Evolutionary conservation across 495 filamentous ascomycete genomes (phyloP).

Genomic region (Darksidea phi): DNA sequence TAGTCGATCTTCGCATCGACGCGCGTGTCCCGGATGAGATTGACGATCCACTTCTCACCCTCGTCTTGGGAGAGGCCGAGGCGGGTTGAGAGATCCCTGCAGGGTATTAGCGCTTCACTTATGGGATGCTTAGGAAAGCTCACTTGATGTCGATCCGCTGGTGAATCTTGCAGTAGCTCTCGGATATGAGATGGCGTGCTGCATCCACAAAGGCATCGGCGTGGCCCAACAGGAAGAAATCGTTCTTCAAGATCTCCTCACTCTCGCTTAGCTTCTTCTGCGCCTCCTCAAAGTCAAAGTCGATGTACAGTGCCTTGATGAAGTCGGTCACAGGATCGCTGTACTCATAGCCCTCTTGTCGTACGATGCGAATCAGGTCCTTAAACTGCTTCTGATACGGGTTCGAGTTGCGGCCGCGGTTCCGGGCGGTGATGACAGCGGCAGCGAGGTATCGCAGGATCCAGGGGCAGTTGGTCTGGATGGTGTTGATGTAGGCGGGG

Average conservation of each 20-base stretch:
- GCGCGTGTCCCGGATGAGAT: constrained; percentile 93
- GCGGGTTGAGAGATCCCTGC: constrained; percentile 81
- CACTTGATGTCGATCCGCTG: constrained; percentile 94
- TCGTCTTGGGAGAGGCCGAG: constrained; percentile 88
- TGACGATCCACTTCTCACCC: constrained; percentile 99
- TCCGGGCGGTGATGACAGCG: constrained; percentile 93
- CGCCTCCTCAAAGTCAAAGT: constrained; percentile 98
- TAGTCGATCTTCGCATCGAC: constrained; percentile 99
- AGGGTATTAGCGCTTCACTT: constrained; percentile 27
- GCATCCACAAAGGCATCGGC: constrained; percentile 91
- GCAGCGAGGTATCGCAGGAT: constrained; percentile 91
- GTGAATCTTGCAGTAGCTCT: constrained; percentile 99
- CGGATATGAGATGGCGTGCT: constrained; percentile 92
- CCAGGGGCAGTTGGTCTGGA: constrained; percentile 97
- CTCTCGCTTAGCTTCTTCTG: constrained; percentile 88
- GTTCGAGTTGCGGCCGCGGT: constrained; percentile 71
- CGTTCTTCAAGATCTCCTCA: constrained; percentile 84
- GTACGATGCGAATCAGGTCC: constrained; percentile 88
- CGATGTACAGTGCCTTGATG: constrained; percentile 91
- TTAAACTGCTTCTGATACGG: constrained; percentile 97
- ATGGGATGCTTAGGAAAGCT: constrained; percentile 26
- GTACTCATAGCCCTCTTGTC: constrained; percentile 97
- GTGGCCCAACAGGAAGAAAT: constrained; percentile 89
- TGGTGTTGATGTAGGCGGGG: constrained; percentile 95
- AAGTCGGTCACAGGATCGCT: constrained; percentile 93